Percentiles rank a stretch among this genome's conserved stretches.
phyloP scores from a whole-genome alignment of 148 eudicot species.

The Drosera capensis region DNA sequence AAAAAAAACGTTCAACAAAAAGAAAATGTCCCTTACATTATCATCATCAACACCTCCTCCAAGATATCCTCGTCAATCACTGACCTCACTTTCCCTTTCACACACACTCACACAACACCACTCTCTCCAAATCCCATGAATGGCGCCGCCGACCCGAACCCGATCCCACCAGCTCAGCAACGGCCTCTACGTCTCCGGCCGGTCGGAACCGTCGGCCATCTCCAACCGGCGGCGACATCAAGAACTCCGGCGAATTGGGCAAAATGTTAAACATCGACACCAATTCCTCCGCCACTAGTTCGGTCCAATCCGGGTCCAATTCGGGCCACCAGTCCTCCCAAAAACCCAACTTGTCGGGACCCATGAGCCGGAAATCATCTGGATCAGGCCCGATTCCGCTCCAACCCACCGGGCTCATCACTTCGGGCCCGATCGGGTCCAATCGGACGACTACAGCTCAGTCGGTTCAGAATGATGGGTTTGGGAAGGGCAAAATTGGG shows the following conservation, averaged over 20 bases:
- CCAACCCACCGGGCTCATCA: constrained; percentile 56
- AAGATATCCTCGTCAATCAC: too few relatives aligned
- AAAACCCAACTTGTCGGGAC: constrained; percentile 35
- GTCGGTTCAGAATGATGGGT: constrained; percentile 30
- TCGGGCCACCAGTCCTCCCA: constrained; percentile 22
- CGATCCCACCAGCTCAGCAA: constrained; percentile 74
- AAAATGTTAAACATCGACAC: constrained; percentile 61
- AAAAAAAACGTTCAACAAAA: too few relatives aligned
- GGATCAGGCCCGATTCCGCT: constrained; percentile 48
- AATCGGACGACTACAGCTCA: constrained; percentile 15
- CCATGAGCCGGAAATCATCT: constrained; percentile 33
- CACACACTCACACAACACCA: too few relatives aligned
- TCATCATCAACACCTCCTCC: too few relatives aligned
- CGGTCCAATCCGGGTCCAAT: constrained; percentile 21
- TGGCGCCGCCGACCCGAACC: too few relatives aligned
- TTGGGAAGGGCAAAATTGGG: constrained; percentile 15
- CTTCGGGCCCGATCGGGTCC: neutral
- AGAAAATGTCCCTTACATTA: too few relatives aligned
- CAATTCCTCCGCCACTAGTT: constrained; percentile 10
- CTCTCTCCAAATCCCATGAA: too few relatives aligned
- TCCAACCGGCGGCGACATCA: constrained; percentile 66
- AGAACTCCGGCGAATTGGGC: constrained; percentile 77
- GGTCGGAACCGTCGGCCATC: constrained; percentile 30
- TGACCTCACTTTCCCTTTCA: too few relatives aligned
- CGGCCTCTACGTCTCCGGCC: constrained; percentile 77